phyloP scores from a whole-genome alignment of 768 basidiomycete species.

The Lactarius tabidus region DNA sequence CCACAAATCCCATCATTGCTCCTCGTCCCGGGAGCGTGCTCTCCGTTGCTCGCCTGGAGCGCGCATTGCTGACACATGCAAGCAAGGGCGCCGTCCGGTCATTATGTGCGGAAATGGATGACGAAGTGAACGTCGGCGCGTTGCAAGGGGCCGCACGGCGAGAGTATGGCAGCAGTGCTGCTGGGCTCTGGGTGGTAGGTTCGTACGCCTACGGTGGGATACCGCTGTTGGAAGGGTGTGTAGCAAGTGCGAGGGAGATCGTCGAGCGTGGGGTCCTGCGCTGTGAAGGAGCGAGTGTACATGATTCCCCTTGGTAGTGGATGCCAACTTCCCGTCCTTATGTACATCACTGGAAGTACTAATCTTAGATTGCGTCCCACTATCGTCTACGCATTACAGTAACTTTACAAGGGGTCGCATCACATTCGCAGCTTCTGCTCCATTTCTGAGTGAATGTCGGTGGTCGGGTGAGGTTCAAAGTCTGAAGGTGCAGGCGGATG shows the following conservation, averaged over 20 bases:
- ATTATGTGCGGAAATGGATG: constrained; percentile 34
- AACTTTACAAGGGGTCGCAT: constrained; percentile 25
- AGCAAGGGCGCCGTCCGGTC: constrained; percentile 50
- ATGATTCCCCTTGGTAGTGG: constrained; percentile 18
- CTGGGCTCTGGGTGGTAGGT: constrained; percentile 69
- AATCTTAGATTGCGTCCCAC: not conserved
- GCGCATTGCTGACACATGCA: constrained; percentile 51
- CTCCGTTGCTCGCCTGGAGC: constrained; percentile 56
- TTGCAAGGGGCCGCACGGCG: constrained; percentile 48
- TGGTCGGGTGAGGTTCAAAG: constrained; percentile 31
- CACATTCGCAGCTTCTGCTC: constrained; percentile 44
- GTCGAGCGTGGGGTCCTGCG: constrained; percentile 32
- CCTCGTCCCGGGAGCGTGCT: constrained; percentile 48
- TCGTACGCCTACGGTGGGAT: constrained; percentile 69
- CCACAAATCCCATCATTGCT: constrained; percentile 65
- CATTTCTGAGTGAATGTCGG: constrained; percentile 48
- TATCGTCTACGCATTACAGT: not conserved
- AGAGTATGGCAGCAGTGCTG: constrained; percentile 31
- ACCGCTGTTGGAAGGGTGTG: constrained; percentile 77
- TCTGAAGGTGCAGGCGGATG: constrained; percentile 27
- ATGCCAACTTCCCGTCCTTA: not conserved
- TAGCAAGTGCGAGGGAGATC: constrained; percentile 62
- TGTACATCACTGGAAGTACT: not conserved
- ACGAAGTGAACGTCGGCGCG: constrained; percentile 38
- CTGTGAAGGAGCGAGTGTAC: constrained; percentile 26